These are phyloP conservation scores for Fusarium palustre DNA, from an alignment of 2,329 filamentous ascomycete genomes.

Conservation along the genomic window DNA sequence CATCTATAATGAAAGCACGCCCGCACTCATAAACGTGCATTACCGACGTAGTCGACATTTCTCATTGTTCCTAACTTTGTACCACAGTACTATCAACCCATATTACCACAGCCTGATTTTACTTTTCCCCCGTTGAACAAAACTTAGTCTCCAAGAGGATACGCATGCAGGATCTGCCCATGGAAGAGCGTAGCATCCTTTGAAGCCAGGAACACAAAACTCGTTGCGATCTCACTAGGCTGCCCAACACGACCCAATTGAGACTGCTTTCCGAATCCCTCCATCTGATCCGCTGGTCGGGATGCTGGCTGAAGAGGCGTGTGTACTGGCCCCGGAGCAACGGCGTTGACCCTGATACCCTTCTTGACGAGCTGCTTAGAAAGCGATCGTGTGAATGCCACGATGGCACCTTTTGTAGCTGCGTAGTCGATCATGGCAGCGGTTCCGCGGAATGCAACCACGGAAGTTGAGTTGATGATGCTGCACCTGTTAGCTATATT, in stretches of 20 bases:
- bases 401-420: conserved; percentile 69
- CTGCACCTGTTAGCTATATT: conserved; percentile 42
- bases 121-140: no score
- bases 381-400: conserved; percentile 65
- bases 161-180: conserved; percentile 56
- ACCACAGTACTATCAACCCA: not conserved
- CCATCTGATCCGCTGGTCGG: conserved; percentile 58
- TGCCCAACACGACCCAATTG: conserved; percentile 56
- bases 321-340: conserved; percentile 58
- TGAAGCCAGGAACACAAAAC: conserved; percentile 55
- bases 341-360: conserved; percentile 67
- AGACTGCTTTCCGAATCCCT: conserved; percentile 55
- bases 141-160: conserved; percentile 54
- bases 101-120: not conserved
- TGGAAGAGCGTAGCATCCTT: conserved; percentile 56
- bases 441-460: conserved; percentile 66
- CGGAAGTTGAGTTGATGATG: conserved; percentile 68
- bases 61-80: not conserved
- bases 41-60: not conserved
- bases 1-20: no score
- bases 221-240: conserved; percentile 58
- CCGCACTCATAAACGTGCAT: no score
- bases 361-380: conserved; percentile 65
- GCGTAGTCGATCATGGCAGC: conserved; percentile 65
- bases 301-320: conserved; percentile 59